Conservation (phyloP, 768 basidiomycete species). For the Mycena sanguinolenta region DNA sequence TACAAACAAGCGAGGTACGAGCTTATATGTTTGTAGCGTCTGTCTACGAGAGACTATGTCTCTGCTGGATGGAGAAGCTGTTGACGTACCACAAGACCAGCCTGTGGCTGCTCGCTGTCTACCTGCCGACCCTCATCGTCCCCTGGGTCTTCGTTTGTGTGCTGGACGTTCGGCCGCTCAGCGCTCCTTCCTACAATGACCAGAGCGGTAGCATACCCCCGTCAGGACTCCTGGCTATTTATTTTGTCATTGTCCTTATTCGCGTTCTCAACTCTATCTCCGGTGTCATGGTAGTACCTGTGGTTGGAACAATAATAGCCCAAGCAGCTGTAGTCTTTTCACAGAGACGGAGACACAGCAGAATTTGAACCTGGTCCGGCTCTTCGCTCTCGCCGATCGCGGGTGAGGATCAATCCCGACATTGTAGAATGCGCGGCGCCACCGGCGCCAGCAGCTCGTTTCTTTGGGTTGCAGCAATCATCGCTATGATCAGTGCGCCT, state of each 20-base stretch:
- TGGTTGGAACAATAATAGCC: slow-evolving; percentile 8
- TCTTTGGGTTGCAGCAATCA: slow-evolving; percentile 1
- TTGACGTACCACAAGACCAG: background rate
- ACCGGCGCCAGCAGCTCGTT: slow-evolving; percentile 3
- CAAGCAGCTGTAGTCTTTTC: slow-evolving; percentile 7
- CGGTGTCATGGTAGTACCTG: slow-evolving; percentile 2
- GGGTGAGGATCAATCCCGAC: background rate
- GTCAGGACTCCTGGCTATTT: background rate
- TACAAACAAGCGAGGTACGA: too few species aligned
- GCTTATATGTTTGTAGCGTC: too few species aligned
- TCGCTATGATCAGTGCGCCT: slow-evolving; percentile 10
- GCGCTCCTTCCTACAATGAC: slow-evolving; percentile 4
- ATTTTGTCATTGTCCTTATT: background rate
- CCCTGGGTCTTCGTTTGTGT: slow-evolving; percentile 18
- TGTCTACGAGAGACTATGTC: too few species aligned
- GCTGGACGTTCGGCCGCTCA: too few species aligned
- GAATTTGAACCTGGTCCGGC: background rate
- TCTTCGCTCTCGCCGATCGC: slow-evolving; percentile 1
- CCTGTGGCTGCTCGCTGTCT: slow-evolving; percentile 12
- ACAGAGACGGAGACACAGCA: slow-evolving; percentile 3
- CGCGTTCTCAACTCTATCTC: slow-evolving; percentile 11
- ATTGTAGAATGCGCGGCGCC: background rate
- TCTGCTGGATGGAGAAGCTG: slow-evolving; percentile 42
- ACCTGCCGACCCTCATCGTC: slow-evolving; percentile 10
- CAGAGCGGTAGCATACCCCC: slow-evolving; percentile 11